These are phyloP conservation scores for Neonothopanus nambi DNA, from an alignment of 1,284 basidiomycete species.

Conservation along the genomic window DNA sequence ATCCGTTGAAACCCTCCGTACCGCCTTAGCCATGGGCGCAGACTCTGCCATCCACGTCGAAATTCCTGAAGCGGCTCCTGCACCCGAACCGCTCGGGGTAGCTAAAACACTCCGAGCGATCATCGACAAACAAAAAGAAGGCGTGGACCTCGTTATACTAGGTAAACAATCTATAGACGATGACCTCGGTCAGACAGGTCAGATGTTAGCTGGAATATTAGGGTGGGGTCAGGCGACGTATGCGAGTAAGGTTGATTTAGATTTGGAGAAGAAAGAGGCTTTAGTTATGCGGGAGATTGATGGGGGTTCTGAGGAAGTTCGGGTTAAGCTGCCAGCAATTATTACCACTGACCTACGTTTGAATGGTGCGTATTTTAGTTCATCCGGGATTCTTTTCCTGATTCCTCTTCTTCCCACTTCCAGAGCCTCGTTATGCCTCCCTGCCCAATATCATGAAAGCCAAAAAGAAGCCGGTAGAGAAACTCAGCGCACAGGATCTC, in stretches of 20 bases:
- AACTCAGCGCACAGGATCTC: constrained; percentile 79
- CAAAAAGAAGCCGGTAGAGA: constrained; percentile 97
- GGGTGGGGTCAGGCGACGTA: constrained; percentile 96
- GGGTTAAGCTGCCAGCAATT: constrained; percentile 81
- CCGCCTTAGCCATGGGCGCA: constrained; percentile 97
- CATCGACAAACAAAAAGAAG: constrained; percentile 67
- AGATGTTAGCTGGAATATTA: constrained; percentile 94
- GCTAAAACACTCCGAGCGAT: constrained; percentile 84
- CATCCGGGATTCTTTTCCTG: background rate
- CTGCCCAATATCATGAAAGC: constrained; percentile 98
- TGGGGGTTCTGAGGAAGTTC: constrained; percentile 87
- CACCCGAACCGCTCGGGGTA: constrained; percentile 85
- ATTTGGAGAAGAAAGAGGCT: constrained; percentile 67
- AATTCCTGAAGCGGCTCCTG: constrained; percentile 67
- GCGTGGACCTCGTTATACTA: constrained; percentile 88
- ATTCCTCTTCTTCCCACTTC: background rate
- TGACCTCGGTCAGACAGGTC: constrained; percentile 95
- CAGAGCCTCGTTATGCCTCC: constrained; percentile 93
- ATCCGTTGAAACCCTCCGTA: constrained; percentile 87
- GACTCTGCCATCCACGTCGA: constrained; percentile 93
- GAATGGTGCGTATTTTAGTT: constrained; percentile 46
- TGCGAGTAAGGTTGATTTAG: constrained; percentile 87
- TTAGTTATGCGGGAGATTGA: constrained; percentile 91
- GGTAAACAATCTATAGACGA: constrained; percentile 99
- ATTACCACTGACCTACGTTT: constrained; percentile 93